phyloP scores from a whole-genome alignment of 495 filamentous ascomycete species.

The Cercophora scortea region DNA sequence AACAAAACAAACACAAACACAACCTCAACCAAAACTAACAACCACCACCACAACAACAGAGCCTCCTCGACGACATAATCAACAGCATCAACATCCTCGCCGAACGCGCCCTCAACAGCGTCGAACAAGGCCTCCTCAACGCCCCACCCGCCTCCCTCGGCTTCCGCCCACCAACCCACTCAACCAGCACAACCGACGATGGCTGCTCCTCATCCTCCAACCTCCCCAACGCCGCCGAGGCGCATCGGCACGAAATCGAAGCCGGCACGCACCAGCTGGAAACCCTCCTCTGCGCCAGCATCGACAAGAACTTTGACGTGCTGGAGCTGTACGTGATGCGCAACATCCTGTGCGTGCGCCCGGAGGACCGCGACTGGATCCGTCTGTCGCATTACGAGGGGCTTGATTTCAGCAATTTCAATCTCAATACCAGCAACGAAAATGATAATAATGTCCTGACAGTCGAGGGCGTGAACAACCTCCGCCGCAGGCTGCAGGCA shows the following conservation, averaged over 20 bases:
- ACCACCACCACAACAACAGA: constrained; percentile 37
- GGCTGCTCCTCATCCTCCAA: no score
- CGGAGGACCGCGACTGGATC: constrained; percentile 68
- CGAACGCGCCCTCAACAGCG: constrained; percentile 72
- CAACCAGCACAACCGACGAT: constrained; percentile 17
- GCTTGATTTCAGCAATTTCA: constrained; percentile 19
- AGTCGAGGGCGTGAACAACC: constrained; percentile 56
- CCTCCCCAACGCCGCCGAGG: constrained; percentile 31
- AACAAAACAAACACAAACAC: neutral
- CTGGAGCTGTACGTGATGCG: constrained; percentile 89
- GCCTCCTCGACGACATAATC: constrained; percentile 93
- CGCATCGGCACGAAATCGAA: constrained; percentile 71
- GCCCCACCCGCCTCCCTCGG: constrained; percentile 68
- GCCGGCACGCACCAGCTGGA: constrained; percentile 88
- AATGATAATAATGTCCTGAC: constrained; percentile 39
- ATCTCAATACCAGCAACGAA: neutral
- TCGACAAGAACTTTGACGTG: constrained; percentile 95
- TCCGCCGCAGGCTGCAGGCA: constrained; percentile 72
- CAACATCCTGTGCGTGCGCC: constrained; percentile 71
- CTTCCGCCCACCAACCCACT: constrained; percentile 43
- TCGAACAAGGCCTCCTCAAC: constrained; percentile 70
- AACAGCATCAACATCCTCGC: constrained; percentile 88
- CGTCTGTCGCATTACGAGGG: constrained; percentile 77
- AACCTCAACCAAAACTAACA: constrained; percentile 6
- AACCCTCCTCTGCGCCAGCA: constrained; percentile 84